phyloP scores from a whole-genome alignment of 768 basidiomycete species.

The Stropharia rugosoannulata region DNA sequence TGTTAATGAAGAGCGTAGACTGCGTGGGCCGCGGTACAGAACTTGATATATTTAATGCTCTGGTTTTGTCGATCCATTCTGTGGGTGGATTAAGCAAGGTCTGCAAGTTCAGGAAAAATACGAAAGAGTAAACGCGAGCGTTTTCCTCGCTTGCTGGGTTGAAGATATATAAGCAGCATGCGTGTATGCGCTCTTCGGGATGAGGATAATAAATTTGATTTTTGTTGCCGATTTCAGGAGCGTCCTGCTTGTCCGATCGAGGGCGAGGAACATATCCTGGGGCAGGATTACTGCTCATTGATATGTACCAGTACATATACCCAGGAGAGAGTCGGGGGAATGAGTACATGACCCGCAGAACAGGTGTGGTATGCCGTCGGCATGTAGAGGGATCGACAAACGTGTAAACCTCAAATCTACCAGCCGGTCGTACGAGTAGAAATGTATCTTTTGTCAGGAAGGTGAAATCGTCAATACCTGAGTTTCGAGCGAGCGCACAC shows the following conservation, averaged over 20 bases:
- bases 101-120: conserved; percentile 47
- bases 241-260: conserved; percentile 4
- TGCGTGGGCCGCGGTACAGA: neutral
- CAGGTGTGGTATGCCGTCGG: conserved; percentile 25
- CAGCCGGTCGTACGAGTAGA: conserved; percentile 45
- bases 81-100: conserved; percentile 34
- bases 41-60: neutral
- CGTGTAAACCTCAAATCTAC: conserved; percentile 47
- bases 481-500: conserved; percentile 39
- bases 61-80: conserved; percentile 21
- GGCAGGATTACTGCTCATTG: conserved; percentile 51
- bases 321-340: conserved; percentile 44
- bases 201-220: conserved; percentile 43
- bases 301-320: conserved; percentile 54
- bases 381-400: conserved; percentile 37
- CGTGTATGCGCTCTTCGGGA: conserved; percentile 48
- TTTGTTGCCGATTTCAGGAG: conserved; percentile 10
- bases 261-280: conserved; percentile 38
- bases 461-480: conserved; percentile 54
- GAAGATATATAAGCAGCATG: conserved; percentile 47
- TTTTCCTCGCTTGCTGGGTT: conserved; percentile 37
- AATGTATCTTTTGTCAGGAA: conserved; percentile 46
- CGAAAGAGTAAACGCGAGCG: conserved; percentile 43
- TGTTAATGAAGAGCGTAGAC: neutral
- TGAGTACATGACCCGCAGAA: conserved; percentile 34